Evolutionary conservation across 345 rosid species (phyloP).

Genomic region (Lepidium aucheri): DNA sequence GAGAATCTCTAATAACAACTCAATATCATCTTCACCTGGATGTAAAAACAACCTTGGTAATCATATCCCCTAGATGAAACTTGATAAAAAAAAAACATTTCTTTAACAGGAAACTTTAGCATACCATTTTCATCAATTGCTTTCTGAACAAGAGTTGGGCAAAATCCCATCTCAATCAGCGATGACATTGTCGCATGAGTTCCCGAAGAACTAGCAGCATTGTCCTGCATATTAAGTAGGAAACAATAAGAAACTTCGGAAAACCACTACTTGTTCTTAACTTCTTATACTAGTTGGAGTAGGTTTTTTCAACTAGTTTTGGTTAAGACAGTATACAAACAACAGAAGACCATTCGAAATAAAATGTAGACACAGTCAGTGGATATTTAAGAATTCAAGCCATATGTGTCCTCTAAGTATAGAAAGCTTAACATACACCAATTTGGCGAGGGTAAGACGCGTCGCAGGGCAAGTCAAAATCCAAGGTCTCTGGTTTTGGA

Average conservation of each 20-base stretch:
- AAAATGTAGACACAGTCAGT: not conserved
- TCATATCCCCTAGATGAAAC: constrained; percentile 1
- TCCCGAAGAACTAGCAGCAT: constrained; percentile 75
- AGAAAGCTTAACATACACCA: constrained; percentile 33
- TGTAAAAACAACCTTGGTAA: constrained; percentile 14
- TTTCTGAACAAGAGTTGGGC: constrained; percentile 56
- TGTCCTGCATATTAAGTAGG: constrained; percentile 39
- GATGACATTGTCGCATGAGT: constrained; percentile 45
- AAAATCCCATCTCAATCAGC: constrained; percentile 74
- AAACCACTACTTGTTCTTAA: not conserved
- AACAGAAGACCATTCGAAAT: not conserved
- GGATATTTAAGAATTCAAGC: not conserved
- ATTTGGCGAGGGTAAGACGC: constrained; percentile 25
- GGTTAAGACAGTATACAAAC: not conserved
- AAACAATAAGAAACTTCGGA: constrained; percentile 1
- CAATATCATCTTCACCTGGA: constrained; percentile 64
- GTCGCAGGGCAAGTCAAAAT: constrained; percentile 44
- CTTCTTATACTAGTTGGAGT: not conserved
- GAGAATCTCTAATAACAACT: constrained; percentile 65
- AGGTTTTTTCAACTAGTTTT: not conserved
- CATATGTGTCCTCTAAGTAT: not conserved
- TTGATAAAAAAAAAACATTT: not conserved
- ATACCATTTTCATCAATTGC: constrained; percentile 76
- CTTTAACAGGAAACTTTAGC: not conserved
- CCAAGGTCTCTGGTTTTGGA: constrained; percentile 59